Evolutionary conservation across 495 filamentous ascomycete genomes (phyloP).

Genomic region (Podospora pseudoanserina): DNA sequence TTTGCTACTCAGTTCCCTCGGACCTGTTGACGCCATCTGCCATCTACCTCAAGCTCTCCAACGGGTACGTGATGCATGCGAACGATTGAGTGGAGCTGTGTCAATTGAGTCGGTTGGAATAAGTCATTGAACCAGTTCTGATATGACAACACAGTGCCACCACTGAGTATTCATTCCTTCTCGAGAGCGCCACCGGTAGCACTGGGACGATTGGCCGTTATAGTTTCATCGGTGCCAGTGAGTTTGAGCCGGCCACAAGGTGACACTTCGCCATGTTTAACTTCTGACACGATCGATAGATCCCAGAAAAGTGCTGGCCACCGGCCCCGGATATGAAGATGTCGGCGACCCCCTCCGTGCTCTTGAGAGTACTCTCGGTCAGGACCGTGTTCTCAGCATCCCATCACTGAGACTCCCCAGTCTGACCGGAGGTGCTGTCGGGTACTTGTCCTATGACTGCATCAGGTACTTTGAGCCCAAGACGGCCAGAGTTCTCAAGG

Average conservation of each 20-base stretch:
- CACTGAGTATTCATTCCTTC: conserved; percentile 76
- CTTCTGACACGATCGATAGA: conserved; percentile 19
- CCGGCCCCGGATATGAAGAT: conserved; percentile 80
- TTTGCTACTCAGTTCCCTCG: conserved; percentile 81
- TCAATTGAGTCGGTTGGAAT: neutral
- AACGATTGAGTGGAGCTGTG: neutral
- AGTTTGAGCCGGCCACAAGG: neutral
- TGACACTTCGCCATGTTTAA: neutral
- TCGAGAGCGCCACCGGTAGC: conserved; percentile 90
- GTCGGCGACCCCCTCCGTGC: conserved; percentile 76
- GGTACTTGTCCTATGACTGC: conserved; percentile 96
- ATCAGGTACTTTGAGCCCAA: conserved; percentile 96
- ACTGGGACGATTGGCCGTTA: conserved; percentile 91
- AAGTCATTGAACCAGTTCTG: conserved; percentile 7
- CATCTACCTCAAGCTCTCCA: conserved; percentile 81
- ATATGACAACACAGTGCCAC: conserved; percentile 49
- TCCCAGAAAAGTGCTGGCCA: conserved; percentile 80
- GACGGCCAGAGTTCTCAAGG: conserved; percentile 80
- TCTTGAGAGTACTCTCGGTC: conserved; percentile 72
- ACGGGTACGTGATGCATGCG: conserved; percentile 22
- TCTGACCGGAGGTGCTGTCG: conserved; percentile 86
- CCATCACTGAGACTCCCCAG: conserved; percentile 78
- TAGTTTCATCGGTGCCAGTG: conserved; percentile 86
- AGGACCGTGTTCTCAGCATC: conserved; percentile 72
- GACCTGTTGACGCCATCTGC: conserved; percentile 88